These are phyloP conservation scores for Gossypium aridum DNA, from an alignment of 441 rosid species.

Conservation along the genomic window DNA sequence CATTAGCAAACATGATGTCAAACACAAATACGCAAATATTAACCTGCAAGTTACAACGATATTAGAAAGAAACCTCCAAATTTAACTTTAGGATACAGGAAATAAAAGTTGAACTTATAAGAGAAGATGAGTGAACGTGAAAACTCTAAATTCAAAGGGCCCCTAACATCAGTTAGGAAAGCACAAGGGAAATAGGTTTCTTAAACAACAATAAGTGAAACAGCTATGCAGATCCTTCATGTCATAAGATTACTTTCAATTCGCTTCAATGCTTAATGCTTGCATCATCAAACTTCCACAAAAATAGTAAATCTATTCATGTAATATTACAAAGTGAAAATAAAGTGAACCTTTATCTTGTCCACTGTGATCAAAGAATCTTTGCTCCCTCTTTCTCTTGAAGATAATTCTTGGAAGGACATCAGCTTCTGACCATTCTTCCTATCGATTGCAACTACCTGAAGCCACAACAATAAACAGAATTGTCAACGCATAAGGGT, in stretches of 20 bases:
- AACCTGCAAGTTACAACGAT: constrained; percentile 44
- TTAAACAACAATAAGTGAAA: neutral
- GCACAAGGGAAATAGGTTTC: neutral
- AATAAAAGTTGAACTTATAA: neutral
- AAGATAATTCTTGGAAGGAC: constrained; percentile 93
- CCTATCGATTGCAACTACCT: constrained; percentile 89
- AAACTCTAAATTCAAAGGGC: neutral
- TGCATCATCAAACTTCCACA: constrained; percentile 6
- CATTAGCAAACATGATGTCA: constrained; percentile 86
- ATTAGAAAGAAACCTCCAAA: constrained; percentile 8
- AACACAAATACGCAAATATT: constrained; percentile 75
- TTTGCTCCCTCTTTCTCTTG: constrained; percentile 83
- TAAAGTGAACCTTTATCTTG: constrained; percentile 55
- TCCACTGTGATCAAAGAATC: constrained; percentile 45
- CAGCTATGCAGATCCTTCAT: neutral
- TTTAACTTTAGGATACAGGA: neutral
- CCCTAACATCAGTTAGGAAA: neutral
- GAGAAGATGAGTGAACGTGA: neutral
- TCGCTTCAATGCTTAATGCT: neutral
- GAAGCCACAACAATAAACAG: constrained; percentile 16
- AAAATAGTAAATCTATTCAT: neutral
- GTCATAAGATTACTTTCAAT: constrained; percentile 3
- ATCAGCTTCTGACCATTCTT: constrained; percentile 63
- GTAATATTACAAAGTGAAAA: constrained; percentile 5
- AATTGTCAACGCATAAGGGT: neutral